Conservation (phyloP, 768 basidiomycete genomes). For the Tylopilus sp. region DNA sequence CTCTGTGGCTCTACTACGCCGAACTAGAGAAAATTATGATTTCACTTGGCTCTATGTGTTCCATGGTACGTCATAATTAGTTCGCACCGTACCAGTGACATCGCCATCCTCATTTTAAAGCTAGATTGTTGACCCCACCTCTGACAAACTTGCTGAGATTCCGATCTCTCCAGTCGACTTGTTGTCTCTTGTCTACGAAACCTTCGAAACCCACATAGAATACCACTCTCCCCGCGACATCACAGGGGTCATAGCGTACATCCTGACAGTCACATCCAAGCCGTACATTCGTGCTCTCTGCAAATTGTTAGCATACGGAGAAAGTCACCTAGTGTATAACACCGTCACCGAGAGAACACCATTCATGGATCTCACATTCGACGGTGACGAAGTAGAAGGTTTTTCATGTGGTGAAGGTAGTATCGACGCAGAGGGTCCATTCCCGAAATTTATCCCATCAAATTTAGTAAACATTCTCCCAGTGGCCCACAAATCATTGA, state of each 20-base stretch:
- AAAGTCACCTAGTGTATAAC: slow-evolving; percentile 28
- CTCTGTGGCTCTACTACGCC: slow-evolving; percentile 50
- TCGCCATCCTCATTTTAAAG: slow-evolving; percentile 6
- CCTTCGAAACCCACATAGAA: slow-evolving; percentile 52
- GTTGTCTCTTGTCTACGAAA: slow-evolving; percentile 59
- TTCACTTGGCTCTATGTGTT: slow-evolving; percentile 56
- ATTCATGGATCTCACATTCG: slow-evolving; percentile 14
- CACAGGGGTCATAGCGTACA: slow-evolving; percentile 58
- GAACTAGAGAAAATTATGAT: slow-evolving; percentile 46
- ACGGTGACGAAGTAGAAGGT: slow-evolving; percentile 36
- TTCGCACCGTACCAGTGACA: neutral
- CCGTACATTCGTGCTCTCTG: slow-evolving; percentile 61
- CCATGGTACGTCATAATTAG: slow-evolving; percentile 44
- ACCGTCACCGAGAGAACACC: slow-evolving; percentile 11
- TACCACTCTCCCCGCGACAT: slow-evolving; percentile 47
- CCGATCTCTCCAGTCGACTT: slow-evolving; percentile 47
- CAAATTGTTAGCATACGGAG: slow-evolving; percentile 53
- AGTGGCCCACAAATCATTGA: slow-evolving; percentile 66
- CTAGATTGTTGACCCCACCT: slow-evolving; percentile 33
- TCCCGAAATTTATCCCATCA: slow-evolving; percentile 63
- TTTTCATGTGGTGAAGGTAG: slow-evolving; percentile 40
- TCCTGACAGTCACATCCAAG: slow-evolving; percentile 60
- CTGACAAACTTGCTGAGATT: slow-evolving; percentile 39
- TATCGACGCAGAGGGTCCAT: slow-evolving; percentile 38
- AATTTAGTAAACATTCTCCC: slow-evolving; percentile 51